Evolutionary conservation across 495 filamentous ascomycete species (phyloP), one percentile per base, ranked within the genome.

Genomic region (Platismatia glauca): DNA sequence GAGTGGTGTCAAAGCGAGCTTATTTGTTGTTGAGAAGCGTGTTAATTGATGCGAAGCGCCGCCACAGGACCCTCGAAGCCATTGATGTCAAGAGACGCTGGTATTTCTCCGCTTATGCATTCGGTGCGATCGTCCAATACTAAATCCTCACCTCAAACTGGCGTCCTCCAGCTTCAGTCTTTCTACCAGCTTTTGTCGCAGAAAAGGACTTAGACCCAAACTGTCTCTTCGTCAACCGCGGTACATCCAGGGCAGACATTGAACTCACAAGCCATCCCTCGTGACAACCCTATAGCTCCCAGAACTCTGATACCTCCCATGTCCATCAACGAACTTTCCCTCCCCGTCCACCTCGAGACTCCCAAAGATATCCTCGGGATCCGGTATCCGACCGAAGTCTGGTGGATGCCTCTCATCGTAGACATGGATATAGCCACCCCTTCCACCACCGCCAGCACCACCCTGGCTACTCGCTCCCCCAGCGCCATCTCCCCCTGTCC

Each of bases 351-450:
- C 89, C 71, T 94, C 87, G 55, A 96, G 78, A 69, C 92, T 96
- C 38, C 93, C 93, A 69, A 97, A 86, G 61, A 97, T 97, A 76
- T 97, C 90, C 73, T 95, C 92, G 0, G 84, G 83, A 79, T 81
- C 89, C 53, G 93, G 89, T 68, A 96, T 95, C 57, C 94, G 74
- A 1, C 94, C 94, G 77, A 82, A 98, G 66, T 96, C 91, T 11
- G 92, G 92, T 22, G 91, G 89, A 58, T 88, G 86, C 63, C 94
- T 78, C 67, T 70, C 69, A 70, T 97, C 94, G 56, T 86, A 93
- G 7, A 98, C 79, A 78, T 98, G 94, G 22, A 96, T 82, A 78
- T 87, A 94, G 0, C 94, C 94, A 27, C 93, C 94, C 58, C 88
- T 77, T 0, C 90, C 91, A 2, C 80, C 90, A 20, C 90, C 89